Conservation (phyloP, 257 asterid genomes). For the Nicotiana noctiflora region DNA sequence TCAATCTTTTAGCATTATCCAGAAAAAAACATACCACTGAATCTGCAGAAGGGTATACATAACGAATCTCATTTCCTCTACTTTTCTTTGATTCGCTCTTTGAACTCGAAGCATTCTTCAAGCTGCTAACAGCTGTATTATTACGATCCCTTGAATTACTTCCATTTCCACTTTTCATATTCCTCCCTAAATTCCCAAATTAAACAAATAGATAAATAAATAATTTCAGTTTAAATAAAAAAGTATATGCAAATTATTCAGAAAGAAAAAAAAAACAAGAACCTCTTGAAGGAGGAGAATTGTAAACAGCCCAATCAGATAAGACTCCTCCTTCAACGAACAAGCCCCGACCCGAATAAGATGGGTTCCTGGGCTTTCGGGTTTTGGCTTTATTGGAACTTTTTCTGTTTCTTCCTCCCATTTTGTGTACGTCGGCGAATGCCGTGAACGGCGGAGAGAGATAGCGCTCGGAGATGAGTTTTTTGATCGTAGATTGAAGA, state of each 20-base stretch:
- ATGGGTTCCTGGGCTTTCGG: constrained; percentile 25
- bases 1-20: background rate
- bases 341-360: constrained; percentile 41
- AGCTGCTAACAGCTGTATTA: constrained; percentile 32
- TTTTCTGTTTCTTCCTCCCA: constrained; percentile 29
- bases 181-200: constrained; percentile 34
- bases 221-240: background rate
- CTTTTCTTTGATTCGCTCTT: constrained; percentile 25
- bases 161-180: constrained; percentile 37
- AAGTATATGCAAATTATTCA: background rate
- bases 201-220: background rate
- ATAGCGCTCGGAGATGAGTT: background rate
- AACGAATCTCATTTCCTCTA: constrained; percentile 45
- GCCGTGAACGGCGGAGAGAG: constrained; percentile 3
- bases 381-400: constrained; percentile 38
- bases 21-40: constrained; percentile 41
- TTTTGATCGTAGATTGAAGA: background rate
- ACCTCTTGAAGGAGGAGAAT: constrained; percentile 77
- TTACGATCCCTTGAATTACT: constrained; percentile 27
- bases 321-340: constrained; percentile 78
- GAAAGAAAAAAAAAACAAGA: no score
- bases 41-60: constrained; percentile 35
- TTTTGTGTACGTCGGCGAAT: background rate
- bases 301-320: constrained; percentile 59
- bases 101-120: constrained; percentile 19